These are phyloP conservation scores for Saturnispora kantuleensis DNA, from an alignment of 805 yeast species.

Conservation along the genomic window DNA sequence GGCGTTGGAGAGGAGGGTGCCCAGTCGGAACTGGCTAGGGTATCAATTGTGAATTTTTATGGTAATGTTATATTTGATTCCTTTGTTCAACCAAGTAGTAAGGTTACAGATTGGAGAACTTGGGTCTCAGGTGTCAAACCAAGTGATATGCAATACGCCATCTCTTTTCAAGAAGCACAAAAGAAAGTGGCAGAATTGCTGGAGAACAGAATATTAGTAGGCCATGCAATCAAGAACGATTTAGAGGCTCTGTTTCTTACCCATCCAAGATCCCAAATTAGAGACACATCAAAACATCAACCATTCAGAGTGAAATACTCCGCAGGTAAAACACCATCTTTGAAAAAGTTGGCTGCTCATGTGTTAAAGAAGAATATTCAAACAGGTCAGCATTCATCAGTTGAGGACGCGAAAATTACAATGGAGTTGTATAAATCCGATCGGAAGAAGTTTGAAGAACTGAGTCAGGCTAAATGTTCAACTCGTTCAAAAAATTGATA, in stretches of 20 bases:
- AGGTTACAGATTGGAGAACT: constrained; percentile 85
- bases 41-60: constrained; percentile 74
- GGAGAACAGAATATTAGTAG: constrained; percentile 53
- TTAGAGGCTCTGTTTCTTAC: constrained; percentile 54
- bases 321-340: constrained; percentile 61
- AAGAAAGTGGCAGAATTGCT: constrained; percentile 41
- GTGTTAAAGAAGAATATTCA: constrained; percentile 57
- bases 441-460: constrained; percentile 51
- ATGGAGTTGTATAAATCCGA: constrained; percentile 67
- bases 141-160: constrained; percentile 55
- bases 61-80: constrained; percentile 65
- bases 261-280: constrained; percentile 51
- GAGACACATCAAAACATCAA: constrained; percentile 65
- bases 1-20: constrained; percentile 73
- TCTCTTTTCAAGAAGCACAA: constrained; percentile 60
- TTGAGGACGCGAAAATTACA: constrained; percentile 84
- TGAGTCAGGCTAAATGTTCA: constrained; percentile 4
- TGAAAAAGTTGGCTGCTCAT: constrained; percentile 54
- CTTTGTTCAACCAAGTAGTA: constrained; percentile 65
- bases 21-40: constrained; percentile 71
- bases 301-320: constrained; percentile 49
- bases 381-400: constrained; percentile 69
- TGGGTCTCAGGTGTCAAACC: constrained; percentile 85
- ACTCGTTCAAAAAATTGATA: background rate
- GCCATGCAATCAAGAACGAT: constrained; percentile 81